A percentile compares a stretch with the other conserved stretches of the same genome.
Evolutionary conservation across 78 protist species (phyloP).

Genomic region (Pigoraptor vietnamica): DNA sequence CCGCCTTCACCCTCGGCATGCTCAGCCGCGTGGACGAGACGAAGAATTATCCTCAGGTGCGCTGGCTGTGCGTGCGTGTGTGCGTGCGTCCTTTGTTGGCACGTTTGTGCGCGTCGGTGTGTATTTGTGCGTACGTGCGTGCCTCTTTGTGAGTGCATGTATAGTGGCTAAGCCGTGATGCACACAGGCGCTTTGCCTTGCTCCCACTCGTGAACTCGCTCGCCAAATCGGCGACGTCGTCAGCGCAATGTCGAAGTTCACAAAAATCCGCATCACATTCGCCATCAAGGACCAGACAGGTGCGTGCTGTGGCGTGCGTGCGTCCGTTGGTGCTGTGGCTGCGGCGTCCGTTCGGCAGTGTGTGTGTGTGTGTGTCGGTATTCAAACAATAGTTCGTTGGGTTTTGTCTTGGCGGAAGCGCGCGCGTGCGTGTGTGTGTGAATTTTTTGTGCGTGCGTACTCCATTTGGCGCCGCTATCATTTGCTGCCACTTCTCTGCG

Average conservation of each 20-base stretch:
- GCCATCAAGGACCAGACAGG: background rate
- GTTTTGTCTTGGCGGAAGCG: too few relatives aligned
- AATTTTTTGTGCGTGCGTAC: background rate
- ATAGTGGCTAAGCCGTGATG: too few relatives aligned
- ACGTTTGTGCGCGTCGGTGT: background rate
- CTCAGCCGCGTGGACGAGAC: conserved; percentile 42
- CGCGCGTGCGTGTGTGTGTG: background rate
- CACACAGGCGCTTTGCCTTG: conserved; percentile 48
- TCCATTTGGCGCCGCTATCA: too few relatives aligned
- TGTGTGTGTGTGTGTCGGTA: background rate
- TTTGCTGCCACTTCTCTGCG: too few relatives aligned
- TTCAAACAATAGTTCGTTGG: background rate
- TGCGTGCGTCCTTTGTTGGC: background rate
- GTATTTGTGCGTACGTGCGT: background rate
- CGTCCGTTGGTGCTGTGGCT: too few relatives aligned
- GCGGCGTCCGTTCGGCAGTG: background rate
- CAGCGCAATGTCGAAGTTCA: conserved; percentile 20
- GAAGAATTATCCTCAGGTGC: background rate
- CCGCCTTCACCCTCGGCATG: conserved; percentile 73
- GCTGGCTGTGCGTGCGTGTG: background rate
- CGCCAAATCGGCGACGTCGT: conserved; percentile 38
- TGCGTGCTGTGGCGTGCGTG: background rate
- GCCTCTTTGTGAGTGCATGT: too few relatives aligned
- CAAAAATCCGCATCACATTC: background rate
- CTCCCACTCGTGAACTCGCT: conserved; percentile 67